Percentiles rank a stretch among this genome's conserved stretches.
Evolutionary conservation across 2,329 filamentous ascomycete species (phyloP).

Genomic region (Scopulariopsis brevicaulis): DNA sequence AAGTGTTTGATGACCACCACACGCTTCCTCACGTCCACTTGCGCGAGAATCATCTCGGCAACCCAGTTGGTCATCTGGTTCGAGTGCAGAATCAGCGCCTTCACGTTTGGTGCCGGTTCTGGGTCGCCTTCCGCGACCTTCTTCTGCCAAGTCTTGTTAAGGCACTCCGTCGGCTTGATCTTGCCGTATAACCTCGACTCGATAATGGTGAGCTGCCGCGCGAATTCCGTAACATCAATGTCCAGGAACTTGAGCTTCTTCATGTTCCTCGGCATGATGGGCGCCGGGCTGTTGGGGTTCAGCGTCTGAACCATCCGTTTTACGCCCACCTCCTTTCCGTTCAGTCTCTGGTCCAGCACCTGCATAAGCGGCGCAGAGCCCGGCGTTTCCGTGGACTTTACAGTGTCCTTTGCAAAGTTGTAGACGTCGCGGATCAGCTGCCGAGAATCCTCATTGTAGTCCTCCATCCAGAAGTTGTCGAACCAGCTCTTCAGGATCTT

Average conservation of each 20-base stretch:
- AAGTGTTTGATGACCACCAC: conserved; percentile 99
- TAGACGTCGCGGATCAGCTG: conserved; percentile 81
- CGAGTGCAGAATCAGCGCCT: conserved; percentile 91
- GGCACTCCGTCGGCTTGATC: conserved; percentile 88
- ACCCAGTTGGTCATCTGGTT: conserved; percentile 99
- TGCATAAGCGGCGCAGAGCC: conserved; percentile 76
- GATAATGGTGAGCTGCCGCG: conserved; percentile 93
- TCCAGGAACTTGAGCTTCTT: conserved; percentile 98
- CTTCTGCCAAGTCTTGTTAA: conserved; percentile 99
- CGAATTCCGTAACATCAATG: conserved; percentile 92
- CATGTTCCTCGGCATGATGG: conserved; percentile 97
- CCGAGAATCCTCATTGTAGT: conserved; percentile 70
- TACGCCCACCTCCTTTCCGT: conserved; percentile 75
- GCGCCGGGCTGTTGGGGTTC: conserved; percentile 68
- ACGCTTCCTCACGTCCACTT: conserved; percentile 88
- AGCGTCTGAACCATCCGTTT: conserved; percentile 82
- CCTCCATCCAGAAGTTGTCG: conserved; percentile 98
- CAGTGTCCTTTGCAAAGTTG: conserved; percentile 80
- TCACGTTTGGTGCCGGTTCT: conserved; percentile 87
- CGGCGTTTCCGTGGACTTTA: conserved; percentile 87
- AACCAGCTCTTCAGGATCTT: conserved; percentile 99
- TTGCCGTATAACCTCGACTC: conserved; percentile 91
- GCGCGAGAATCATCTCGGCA: conserved; percentile 94
- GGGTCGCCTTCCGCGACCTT: conserved; percentile 72
- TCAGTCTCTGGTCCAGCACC: conserved; percentile 78